A percentile compares a stretch with the other conserved stretches of the same genome.
These are phyloP conservation scores for Clarireedia paspali DNA, from an alignment of 2,329 filamentous ascomycete species.

Conservation along the genomic window DNA sequence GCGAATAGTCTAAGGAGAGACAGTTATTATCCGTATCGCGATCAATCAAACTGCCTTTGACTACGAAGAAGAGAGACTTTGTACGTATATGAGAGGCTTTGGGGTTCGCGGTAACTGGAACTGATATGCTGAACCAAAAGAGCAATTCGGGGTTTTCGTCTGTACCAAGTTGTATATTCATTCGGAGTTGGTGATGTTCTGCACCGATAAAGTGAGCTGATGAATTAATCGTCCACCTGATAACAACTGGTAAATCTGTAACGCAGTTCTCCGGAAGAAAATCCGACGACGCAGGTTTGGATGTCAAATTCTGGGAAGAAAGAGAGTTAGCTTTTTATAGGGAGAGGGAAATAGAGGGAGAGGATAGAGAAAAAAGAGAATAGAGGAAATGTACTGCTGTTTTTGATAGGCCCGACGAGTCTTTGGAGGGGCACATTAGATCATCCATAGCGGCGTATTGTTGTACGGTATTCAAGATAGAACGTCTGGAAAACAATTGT, in stretches of 20 bases:
- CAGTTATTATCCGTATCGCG: background rate
- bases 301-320: too few species aligned
- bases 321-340: too few species aligned
- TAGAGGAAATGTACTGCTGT: background rate
- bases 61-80: background rate
- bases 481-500: background rate
- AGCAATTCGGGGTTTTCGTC: background rate
- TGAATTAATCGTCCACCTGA: background rate
- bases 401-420: too few species aligned
- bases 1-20: background rate
- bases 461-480: background rate
- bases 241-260: background rate
- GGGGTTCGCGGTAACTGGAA: background rate
- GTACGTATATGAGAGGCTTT: background rate
- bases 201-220: background rate
- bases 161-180: background rate
- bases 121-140: background rate
- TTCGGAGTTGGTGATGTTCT: background rate
- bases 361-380: background rate
- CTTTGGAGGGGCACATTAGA: too few species aligned
- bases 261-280: background rate
- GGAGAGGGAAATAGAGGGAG: too few species aligned
- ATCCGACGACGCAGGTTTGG: too few species aligned
- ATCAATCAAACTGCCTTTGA: background rate
- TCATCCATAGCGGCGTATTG: background rate